phyloP scores from a whole-genome alignment of 257 asterid genomes.

The Coffea eugenioides region DNA sequence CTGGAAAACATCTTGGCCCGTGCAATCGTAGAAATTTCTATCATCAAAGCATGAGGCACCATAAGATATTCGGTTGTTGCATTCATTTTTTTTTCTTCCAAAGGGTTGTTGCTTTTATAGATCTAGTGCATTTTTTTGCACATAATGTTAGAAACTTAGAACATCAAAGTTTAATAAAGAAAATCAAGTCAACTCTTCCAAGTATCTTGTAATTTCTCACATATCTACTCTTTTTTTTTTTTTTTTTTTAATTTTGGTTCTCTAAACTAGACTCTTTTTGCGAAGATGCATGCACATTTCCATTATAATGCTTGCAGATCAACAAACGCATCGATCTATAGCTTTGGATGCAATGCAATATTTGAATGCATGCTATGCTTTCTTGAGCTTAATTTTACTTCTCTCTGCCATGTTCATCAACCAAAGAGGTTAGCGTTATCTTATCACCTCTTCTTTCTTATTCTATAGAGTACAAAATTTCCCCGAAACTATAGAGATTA shows the following conservation, averaged over 20 bases:
- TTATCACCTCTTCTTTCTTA: neutral
- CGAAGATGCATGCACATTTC: neutral
- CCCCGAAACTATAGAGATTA: neutral
- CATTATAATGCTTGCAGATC: neutral
- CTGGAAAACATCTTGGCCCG: neutral
- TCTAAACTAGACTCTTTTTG: neutral
- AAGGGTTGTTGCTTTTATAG: neutral
- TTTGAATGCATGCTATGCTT: neutral
- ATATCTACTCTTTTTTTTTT: neutral
- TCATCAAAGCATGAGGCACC: neutral
- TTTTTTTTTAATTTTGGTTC: neutral
- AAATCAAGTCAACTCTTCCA: neutral
- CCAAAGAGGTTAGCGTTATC: neutral
- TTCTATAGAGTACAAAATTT: neutral
- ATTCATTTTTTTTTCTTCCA: too few species aligned
- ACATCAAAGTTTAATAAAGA: neutral
- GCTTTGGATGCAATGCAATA: neutral
- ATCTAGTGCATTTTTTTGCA: neutral
- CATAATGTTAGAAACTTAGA: neutral
- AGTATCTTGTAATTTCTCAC: neutral
- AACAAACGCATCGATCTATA: too few species aligned
- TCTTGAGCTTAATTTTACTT: neutral
- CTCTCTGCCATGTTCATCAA: neutral
- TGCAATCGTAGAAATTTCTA: neutral
- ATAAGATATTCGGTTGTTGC: neutral